Conservation (phyloP, 1,284 basidiomycete genomes). For the Neotropicomus parvogracilis region DNA sequence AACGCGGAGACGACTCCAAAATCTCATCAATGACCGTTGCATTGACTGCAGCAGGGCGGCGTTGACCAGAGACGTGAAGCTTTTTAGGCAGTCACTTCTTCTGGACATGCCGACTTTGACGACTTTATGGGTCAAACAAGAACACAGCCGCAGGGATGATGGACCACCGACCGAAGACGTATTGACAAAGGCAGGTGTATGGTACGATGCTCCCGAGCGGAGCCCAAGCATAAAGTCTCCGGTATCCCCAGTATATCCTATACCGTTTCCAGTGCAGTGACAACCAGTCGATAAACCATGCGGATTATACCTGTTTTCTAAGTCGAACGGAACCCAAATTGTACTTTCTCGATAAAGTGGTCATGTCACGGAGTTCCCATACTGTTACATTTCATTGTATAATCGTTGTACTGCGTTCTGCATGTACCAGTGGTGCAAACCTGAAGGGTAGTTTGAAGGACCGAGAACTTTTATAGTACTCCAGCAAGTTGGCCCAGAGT, state of each 20-base stretch:
- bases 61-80: slow-evolving; percentile 6
- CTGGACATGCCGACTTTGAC: slow-evolving; percentile 17
- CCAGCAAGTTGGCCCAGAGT: too few relatives aligned
- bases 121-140: slow-evolving; percentile 9
- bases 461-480: too few relatives aligned
- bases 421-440: neutral
- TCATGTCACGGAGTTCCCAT: neutral
- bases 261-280: neutral
- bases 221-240: neutral
- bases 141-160: slow-evolving; percentile 3
- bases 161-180: slow-evolving; percentile 7
- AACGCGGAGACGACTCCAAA: slow-evolving; percentile 5
- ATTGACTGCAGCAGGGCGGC: slow-evolving; percentile 21
- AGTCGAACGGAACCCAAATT: neutral
- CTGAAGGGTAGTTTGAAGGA: neutral
- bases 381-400: neutral
- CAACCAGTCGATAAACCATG: neutral
- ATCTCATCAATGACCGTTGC: slow-evolving; percentile 20
- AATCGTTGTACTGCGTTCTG: neutral
- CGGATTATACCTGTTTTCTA: neutral
- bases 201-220: slow-evolving; percentile 6
- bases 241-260: neutral
- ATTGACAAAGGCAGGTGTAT: slow-evolving; percentile 22
- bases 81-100: slow-evolving; percentile 16
- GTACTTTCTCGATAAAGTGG: neutral